Conservation (phyloP, 805 yeast genomes). For the Starmera quercuum region DNA sequence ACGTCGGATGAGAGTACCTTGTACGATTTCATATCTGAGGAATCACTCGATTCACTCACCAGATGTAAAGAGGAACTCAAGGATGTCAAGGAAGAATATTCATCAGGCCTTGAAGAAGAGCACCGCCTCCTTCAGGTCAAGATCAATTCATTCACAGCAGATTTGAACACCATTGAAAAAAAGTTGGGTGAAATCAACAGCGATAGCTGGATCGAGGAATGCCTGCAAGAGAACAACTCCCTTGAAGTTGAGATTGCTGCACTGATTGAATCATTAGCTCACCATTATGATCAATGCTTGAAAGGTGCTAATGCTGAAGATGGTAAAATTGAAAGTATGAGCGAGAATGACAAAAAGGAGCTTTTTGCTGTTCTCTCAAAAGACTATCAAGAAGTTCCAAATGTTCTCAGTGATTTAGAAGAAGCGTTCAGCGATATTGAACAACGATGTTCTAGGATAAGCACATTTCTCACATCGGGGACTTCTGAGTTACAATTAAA, state of each 20-base stretch:
- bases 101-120: constrained; percentile 14
- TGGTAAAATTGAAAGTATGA: constrained; percentile 23
- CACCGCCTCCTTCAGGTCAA: neutral
- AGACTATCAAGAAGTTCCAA: constrained; percentile 50
- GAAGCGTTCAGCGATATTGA: constrained; percentile 27
- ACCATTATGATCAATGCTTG: constrained; percentile 75
- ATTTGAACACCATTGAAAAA: constrained; percentile 16
- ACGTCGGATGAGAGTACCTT: constrained; percentile 19
- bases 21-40: constrained; percentile 41
- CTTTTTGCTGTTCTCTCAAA: constrained; percentile 38
- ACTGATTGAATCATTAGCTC: constrained; percentile 62
- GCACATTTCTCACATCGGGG: constrained; percentile 23
- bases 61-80: constrained; percentile 12
- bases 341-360: constrained; percentile 26
- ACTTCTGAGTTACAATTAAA: constrained; percentile 17
- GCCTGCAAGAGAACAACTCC: constrained; percentile 33
- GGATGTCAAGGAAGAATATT: constrained; percentile 16
- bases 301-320: constrained; percentile 32
- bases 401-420: constrained; percentile 42
- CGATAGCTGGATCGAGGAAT: constrained; percentile 12
- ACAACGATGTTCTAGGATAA: constrained; percentile 13
- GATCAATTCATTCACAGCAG: constrained; percentile 1
- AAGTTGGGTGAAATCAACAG: constrained; percentile 30
- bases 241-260: constrained; percentile 66
- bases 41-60: constrained; percentile 21